Percentiles rank a stretch among this genome's conserved stretches.
phyloP scores from a whole-genome alignment of 768 basidiomycete species.

The Lepiota brunneoincarnata region DNA sequence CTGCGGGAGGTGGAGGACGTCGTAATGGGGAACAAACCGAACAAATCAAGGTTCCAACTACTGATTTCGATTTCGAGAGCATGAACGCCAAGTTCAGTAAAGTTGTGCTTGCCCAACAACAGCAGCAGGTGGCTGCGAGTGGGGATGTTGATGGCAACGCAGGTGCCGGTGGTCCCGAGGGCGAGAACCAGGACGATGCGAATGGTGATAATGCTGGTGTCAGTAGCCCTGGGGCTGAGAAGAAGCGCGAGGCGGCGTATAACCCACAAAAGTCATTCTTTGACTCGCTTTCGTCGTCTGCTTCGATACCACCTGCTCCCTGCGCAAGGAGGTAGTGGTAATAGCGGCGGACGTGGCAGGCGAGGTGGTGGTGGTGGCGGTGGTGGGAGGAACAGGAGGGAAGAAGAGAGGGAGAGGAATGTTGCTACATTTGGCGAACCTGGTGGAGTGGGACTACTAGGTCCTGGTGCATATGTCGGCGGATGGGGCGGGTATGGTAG shows the following conservation, averaged over 20 bases:
- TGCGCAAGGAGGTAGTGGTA: constrained; percentile 21
- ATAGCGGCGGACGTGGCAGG: constrained; percentile 35
- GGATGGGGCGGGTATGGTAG: constrained; percentile 73
- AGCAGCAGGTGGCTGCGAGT: constrained; percentile 19
- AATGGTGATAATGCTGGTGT: constrained; percentile 21
- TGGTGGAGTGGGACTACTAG: constrained; percentile 74
- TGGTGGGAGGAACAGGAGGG: constrained; percentile 65
- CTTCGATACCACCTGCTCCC: constrained; percentile 17
- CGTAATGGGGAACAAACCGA: constrained; percentile 19
- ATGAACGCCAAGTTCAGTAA: constrained; percentile 85
- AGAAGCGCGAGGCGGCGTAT: constrained; percentile 49
- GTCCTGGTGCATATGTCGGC: constrained; percentile 75
- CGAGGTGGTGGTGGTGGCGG: constrained; percentile 41
- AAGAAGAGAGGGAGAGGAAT: constrained; percentile 83
- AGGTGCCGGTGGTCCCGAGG: constrained; percentile 19
- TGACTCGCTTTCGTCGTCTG: constrained; percentile 56
- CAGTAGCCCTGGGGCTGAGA: constrained; percentile 27
- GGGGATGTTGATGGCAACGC: constrained; percentile 26
- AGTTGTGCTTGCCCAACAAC: constrained; percentile 37
- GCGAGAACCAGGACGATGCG: constrained; percentile 6
- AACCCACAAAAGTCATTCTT: constrained; percentile 82
- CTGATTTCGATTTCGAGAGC: constrained; percentile 80
- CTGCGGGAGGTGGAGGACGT: constrained; percentile 17
- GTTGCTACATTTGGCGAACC: constrained; percentile 88
- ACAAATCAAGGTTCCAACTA: constrained; percentile 65